Percentiles rank a stretch among this genome's conserved stretches.
Evolutionary conservation across 371 early-diverging fungal species (phyloP).

Genomic region (Mucor mucedo): DNA sequence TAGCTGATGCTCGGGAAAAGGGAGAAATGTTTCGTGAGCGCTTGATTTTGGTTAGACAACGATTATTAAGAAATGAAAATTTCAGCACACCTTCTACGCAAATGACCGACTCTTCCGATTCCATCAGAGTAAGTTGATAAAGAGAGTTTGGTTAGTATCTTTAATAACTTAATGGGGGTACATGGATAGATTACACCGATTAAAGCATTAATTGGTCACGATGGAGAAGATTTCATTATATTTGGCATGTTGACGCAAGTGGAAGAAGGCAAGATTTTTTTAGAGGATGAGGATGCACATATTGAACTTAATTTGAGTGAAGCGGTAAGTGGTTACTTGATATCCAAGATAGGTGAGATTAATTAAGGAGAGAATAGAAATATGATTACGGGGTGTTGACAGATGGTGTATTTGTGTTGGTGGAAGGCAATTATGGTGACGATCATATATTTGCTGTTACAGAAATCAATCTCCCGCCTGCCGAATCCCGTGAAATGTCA

Average conservation of each 20-base stretch:
- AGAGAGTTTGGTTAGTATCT: no score
- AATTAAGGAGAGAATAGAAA: constrained; percentile 28
- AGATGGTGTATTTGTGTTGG: constrained; percentile 83
- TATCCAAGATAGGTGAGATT: background rate
- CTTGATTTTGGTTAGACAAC: constrained; percentile 76
- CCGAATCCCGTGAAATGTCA: constrained; percentile 68
- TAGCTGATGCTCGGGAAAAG: constrained; percentile 70
- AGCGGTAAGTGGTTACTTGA: constrained; percentile 28
- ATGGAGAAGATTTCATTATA: constrained; percentile 71
- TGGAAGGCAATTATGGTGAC: constrained; percentile 76
- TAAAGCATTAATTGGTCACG: constrained; percentile 80
- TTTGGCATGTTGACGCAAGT: constrained; percentile 91
- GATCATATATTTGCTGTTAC: constrained; percentile 71
- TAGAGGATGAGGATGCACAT: constrained; percentile 85
- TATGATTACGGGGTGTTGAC: constrained; percentile 79
- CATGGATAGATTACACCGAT: constrained; percentile 75
- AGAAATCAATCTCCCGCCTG: constrained; percentile 79
- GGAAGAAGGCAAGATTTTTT: constrained; percentile 77
- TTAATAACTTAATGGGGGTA: no score
- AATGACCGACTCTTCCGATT: background rate
- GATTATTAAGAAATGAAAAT: constrained; percentile 80
- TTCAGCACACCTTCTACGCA: constrained; percentile 64
- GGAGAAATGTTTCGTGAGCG: constrained; percentile 75
- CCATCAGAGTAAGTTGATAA: constrained; percentile 36
- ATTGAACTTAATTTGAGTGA: constrained; percentile 71